Percentiles rank a stretch among this genome's conserved stretches.
Conservation (phyloP, 2,329 filamentous ascomycete genomes). For the Emmonsiellopsis sp. region DNA sequence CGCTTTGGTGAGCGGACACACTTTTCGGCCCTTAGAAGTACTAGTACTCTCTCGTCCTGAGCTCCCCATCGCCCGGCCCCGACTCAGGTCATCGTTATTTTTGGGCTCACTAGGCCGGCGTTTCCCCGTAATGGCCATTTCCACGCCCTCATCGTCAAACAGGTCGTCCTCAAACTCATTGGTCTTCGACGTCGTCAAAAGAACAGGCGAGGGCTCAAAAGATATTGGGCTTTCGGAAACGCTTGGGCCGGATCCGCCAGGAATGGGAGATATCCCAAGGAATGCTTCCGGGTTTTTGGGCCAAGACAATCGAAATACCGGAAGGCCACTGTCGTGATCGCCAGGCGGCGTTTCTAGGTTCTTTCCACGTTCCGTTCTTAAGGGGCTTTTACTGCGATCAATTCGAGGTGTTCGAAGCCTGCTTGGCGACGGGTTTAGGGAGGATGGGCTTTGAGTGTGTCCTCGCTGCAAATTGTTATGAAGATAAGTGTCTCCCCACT, state of each 20-base stretch:
- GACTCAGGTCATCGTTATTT: background rate
- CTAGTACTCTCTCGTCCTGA: slow-evolving; percentile 5
- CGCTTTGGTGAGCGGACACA: slow-evolving; percentile 20
- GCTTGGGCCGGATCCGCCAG: background rate
- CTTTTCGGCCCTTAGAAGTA: slow-evolving; percentile 9
- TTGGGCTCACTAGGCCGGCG: background rate
- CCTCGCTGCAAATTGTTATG: background rate
- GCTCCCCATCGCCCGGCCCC: slow-evolving; percentile 5
- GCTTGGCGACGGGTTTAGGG: background rate
- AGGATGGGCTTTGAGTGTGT: background rate
- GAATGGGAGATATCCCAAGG: background rate
- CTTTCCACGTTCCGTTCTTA: background rate
- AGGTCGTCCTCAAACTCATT: background rate
- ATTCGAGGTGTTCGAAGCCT: background rate
- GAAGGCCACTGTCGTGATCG: background rate
- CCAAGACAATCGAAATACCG: slow-evolving; percentile 1
- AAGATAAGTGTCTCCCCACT: background rate
- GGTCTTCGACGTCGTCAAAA: background rate
- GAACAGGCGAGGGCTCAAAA: background rate
- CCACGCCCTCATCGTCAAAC: slow-evolving; percentile 4
- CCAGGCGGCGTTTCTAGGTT: background rate
- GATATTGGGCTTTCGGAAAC: background rate
- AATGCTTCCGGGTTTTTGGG: background rate
- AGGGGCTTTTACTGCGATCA: background rate
- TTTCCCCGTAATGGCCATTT: slow-evolving; percentile 12